Evolutionary conservation across 2,329 filamentous ascomycete genomes (phyloP).

Genomic region (Scopulariopsis brevicaulis): DNA sequence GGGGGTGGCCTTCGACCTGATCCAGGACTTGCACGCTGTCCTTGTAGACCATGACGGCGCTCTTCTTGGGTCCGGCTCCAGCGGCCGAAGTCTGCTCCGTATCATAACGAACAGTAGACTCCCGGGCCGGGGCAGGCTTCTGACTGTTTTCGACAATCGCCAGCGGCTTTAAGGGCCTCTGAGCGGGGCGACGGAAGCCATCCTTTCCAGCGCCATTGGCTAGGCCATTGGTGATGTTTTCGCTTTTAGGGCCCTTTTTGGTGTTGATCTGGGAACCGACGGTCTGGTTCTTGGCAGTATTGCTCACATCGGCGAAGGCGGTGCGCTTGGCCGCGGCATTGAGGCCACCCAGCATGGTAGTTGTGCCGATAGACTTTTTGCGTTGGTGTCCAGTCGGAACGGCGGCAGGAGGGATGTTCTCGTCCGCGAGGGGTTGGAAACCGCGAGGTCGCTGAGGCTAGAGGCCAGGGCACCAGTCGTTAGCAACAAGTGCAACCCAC

Average conservation of each 20-base stretch:
- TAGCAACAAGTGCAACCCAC: neutral
- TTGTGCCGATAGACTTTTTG: constrained; percentile 16
- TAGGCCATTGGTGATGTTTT: constrained; percentile 4
- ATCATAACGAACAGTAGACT: neutral
- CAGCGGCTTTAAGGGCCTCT: constrained; percentile 8
- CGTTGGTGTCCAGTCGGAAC: constrained; percentile 25
- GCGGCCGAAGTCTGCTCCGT: neutral
- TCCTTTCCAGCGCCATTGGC: constrained; percentile 8
- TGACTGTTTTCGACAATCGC: constrained; percentile 4
- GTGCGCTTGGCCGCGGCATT: constrained; percentile 63
- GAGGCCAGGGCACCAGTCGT: neutral
- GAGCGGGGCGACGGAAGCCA: constrained; percentile 10
- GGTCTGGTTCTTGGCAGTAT: constrained; percentile 34
- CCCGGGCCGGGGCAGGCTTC: neutral
- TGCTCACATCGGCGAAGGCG: constrained; percentile 76
- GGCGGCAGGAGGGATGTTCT: constrained; percentile 51
- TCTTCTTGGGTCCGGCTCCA: constrained; percentile 2
- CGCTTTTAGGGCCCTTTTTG: constrained; percentile 5
- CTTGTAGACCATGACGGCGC: neutral
- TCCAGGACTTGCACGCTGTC: constrained; percentile 8
- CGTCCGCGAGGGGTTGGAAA: constrained; percentile 48
- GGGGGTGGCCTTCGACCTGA: neutral
- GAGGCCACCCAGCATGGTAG: constrained; percentile 38
- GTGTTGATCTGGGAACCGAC: constrained; percentile 6
- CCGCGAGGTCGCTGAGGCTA: constrained; percentile 28